phyloP scores from a whole-genome alignment of 2,329 filamentous ascomycete species.

The Colletotrichum trifolii region DNA sequence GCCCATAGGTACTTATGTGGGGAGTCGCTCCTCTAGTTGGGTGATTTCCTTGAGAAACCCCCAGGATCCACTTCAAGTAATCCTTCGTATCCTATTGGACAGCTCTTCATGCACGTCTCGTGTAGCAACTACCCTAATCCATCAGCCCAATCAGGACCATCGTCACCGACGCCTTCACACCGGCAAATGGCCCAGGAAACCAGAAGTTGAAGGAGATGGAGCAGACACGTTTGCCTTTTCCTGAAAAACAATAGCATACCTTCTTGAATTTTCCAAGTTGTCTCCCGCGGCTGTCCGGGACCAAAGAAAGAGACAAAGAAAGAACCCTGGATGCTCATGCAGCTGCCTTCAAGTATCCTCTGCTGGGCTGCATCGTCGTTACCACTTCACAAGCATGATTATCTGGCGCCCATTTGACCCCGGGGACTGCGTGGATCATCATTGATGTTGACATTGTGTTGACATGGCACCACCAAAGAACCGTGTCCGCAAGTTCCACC shows the following conservation, averaged over 20 bases:
- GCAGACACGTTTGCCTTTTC: too few species aligned
- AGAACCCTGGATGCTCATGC: constrained; percentile 16
- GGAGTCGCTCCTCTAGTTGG: too few species aligned
- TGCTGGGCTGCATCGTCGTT: constrained; percentile 15
- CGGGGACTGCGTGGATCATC: constrained; percentile 31
- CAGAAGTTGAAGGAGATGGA: constrained; percentile 10
- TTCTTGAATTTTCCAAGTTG: too few species aligned
- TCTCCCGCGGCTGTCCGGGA: too few species aligned
- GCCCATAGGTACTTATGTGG: too few species aligned
- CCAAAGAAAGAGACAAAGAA: too few species aligned
- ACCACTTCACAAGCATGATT: constrained; percentile 32
- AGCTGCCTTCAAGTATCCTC: constrained; percentile 20
- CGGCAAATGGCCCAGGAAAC: not conserved
- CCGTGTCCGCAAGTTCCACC: constrained; percentile 51
- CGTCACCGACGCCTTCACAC: constrained; percentile 10
- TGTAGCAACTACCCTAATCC: constrained; percentile 34
- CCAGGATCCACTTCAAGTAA: not conserved
- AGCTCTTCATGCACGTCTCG: constrained; percentile 38
- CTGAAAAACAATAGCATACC: too few species aligned
- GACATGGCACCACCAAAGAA: constrained; percentile 49
- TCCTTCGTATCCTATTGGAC: constrained; percentile 35
- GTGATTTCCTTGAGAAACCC: too few species aligned
- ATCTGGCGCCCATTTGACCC: constrained; percentile 26
- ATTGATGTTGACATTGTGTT: constrained; percentile 21
- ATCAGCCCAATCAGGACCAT: constrained; percentile 29